Evolutionary conservation across 2,329 filamentous ascomycete genomes (phyloP), one percentile per base, ranked within the genome.

Genomic region (Aureobasidium lini): DNA sequence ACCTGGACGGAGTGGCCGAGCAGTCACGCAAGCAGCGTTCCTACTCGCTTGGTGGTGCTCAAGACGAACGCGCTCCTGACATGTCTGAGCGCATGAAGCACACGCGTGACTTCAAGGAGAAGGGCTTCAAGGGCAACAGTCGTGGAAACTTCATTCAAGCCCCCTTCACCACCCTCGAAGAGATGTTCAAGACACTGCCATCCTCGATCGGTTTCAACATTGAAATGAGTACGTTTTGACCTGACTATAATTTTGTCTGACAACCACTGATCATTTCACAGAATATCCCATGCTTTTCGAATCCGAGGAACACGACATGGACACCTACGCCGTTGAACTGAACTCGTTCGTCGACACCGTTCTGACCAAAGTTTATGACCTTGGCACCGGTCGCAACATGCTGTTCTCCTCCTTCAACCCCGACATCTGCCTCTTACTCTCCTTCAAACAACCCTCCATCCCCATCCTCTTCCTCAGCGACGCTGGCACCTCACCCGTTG

Each of bases 401-500:
- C 90, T 99, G 65, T 97, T 99, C 76, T 95, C 90, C 64, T 94
- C 89, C 52, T 99, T 99, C 77, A 96, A 97, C 74, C 94, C 94
- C 0, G 94, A 99, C 68, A 91, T 99, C 47, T 99, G 94, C 71
- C 82, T 99, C 13, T 84, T 96, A 64, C 79, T 97, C 42, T 94
- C 88, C 59, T 96, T 96, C 81, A 99, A 99, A 77, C 94, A 99
- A 76, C 93, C 93, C 1, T 95, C 89, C 46, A 96, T 96, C 59
- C 95, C 94, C 0, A 91, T 99, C 61, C 78, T 99, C 63, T 99
- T 99, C 76, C 80, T 99, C 42, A 95, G 88, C 0, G 94, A 99
- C 67, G 90, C 91, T 0, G 94, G 93, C 0, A 86, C 84, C n/a
- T 82, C 77, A 16, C 79, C 84, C 0, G 91, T 95, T 3, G 90